Evolutionary conservation across 208 protist genomes (phyloP).

Genomic region (Zelonia costaricensis): DNA sequence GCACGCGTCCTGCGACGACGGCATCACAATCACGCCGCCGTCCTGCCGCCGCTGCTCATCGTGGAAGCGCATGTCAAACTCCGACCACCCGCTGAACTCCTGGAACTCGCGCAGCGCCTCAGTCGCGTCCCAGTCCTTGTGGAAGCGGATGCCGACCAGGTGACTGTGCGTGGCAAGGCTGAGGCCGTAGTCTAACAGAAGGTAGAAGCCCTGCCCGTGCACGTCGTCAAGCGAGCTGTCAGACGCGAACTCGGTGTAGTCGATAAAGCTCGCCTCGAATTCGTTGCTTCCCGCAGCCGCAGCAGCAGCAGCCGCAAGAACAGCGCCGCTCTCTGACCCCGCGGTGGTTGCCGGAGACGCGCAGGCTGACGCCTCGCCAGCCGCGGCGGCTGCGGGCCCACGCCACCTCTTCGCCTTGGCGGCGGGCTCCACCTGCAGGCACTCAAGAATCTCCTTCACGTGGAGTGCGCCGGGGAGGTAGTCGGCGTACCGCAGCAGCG

Average conservation of each 20-base stretch:
- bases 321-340: not conserved
- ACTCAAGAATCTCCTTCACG: conserved; percentile 67
- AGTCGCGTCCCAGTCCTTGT: conserved; percentile 51
- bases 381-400: not conserved
- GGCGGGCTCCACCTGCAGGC: conserved; percentile 44
- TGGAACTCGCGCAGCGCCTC: conserved; percentile 73
- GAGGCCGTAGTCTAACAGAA: conserved; percentile 76
- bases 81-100: conserved; percentile 77
- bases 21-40: conserved; percentile 84
- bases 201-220: conserved; percentile 74
- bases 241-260: conserved; percentile 71
- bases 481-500: conserved; percentile 81
- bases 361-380: not conserved
- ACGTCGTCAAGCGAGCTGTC: conserved; percentile 67
- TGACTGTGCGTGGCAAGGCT: conserved; percentile 78
- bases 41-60: conserved; percentile 61
- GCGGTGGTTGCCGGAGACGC: not conserved
- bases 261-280: conserved; percentile 74
- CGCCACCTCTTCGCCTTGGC: conserved; percentile 27
- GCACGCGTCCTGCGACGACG: conserved; percentile 74
- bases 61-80: conserved; percentile 76
- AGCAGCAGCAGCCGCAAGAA: not conserved
- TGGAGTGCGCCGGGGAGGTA: conserved; percentile 78
- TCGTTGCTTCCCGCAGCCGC: conserved; percentile 24
- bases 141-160: conserved; percentile 70